Evolutionary conservation across 176 grass and related monocot species (phyloP), one percentile per base, ranked within the genome.

Genomic region (Oryza brachyantha): DNA sequence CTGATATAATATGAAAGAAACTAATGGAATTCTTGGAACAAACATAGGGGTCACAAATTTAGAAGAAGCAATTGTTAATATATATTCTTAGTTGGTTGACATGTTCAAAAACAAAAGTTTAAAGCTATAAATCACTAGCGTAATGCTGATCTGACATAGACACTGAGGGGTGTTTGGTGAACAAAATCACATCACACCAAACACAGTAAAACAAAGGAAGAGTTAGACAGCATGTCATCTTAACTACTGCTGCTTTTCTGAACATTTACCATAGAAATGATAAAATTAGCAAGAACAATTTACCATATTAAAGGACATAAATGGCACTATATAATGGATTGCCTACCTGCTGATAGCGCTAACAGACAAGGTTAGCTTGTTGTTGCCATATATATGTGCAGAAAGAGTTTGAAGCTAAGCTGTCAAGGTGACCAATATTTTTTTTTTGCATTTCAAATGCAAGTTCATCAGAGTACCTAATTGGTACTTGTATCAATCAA

Each of bases 401-500:
- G 27, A 22, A 68, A 70, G 31, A 32, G 26, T 59, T 70, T 52
- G 31, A 21, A 70, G 62, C 41, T 50, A 86, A 75, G 29, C 39
- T 34, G 39, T 54, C 9, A 13, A 16, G 54, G 38, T 32, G 46
- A 61, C 58, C 80, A 78, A 58, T 39, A 24, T 31, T 10, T 24
- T 68, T 39, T 57, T 22, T 13, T 25, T 11, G 31, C 31, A 37
- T 73, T 88, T 67, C 68, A 79, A 69, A 78, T 37, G 50, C 26
- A 72, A 83, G 74, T 79, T 79, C 75, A 88, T 74, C 50, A 14
- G 39, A 40, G 48, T 27, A 50, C 68, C 75, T 11, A 35, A 55
- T 8, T 28, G 12, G 64, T 64, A 86, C 41, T 42, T 71, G 72
- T 14, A 31, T 71, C 1, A 54, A 77, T 64, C 22, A 81, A 76